Conservation (phyloP, 2,329 filamentous ascomycete genomes). For the Monosporascus sp. region DNA sequence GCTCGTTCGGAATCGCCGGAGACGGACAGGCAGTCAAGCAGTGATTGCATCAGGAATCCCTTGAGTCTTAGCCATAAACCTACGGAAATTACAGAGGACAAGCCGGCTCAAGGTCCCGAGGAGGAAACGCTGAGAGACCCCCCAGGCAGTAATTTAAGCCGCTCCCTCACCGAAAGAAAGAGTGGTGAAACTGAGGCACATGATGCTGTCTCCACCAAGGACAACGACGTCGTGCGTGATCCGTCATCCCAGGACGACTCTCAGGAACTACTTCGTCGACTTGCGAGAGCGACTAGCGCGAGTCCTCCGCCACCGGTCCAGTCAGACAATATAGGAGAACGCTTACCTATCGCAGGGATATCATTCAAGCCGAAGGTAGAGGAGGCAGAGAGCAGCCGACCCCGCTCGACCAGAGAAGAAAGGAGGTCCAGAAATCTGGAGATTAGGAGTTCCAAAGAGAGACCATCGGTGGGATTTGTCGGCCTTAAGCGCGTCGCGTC, state of each 20-base stretch:
- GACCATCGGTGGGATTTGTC: slow-evolving; percentile 42
- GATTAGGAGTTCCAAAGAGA: slow-evolving; percentile 24
- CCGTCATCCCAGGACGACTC: slow-evolving; percentile 34
- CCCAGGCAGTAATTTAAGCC: neutral
- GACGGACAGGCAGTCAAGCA: slow-evolving; percentile 24
- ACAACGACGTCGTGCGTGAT: slow-evolving; percentile 6
- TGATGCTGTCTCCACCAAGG: slow-evolving; percentile 8
- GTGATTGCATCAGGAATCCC: slow-evolving; percentile 15
- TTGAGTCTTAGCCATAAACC: neutral
- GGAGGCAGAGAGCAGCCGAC: slow-evolving; percentile 11
- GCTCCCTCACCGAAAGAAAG: neutral
- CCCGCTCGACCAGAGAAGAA: slow-evolving; percentile 15
- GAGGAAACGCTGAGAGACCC: neutral
- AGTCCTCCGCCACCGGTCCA: slow-evolving; percentile 32
- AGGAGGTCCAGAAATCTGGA: slow-evolving; percentile 15
- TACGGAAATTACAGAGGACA: neutral
- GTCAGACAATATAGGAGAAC: slow-evolving; percentile 10
- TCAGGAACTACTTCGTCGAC: slow-evolving; percentile 43
- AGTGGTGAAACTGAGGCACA: slow-evolving; percentile 8
- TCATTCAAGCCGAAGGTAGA: slow-evolving; percentile 8
- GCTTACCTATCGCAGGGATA: slow-evolving; percentile 3
- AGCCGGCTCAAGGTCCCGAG: neutral
- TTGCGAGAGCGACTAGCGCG: slow-evolving; percentile 43
- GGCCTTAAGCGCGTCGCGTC: slow-evolving; percentile 40
- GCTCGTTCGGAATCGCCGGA: slow-evolving; percentile 39